phyloP scores from a whole-genome alignment of 331 rosid genomes.

The Acacia pycnantha region DNA sequence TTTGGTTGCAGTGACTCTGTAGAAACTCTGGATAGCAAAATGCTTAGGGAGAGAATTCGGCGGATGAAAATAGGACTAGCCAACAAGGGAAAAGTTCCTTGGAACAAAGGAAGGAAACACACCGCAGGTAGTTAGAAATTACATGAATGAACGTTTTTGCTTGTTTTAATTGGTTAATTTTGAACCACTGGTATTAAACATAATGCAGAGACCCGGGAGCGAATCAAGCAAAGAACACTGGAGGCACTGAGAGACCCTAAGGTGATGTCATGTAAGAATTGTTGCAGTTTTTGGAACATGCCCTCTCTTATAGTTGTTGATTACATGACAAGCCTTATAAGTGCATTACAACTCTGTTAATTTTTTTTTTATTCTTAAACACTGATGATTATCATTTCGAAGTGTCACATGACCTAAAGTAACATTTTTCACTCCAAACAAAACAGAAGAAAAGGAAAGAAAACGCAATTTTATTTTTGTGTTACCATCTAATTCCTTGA shows the following conservation, averaged over 20 bases:
- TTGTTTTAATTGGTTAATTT: slow-evolving; percentile 20
- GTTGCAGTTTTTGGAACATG: slow-evolving; percentile 30
- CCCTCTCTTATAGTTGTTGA: slow-evolving; percentile 11
- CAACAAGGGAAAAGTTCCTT: slow-evolving; percentile 83
- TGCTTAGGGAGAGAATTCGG: slow-evolving; percentile 62
- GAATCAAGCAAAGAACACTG: slow-evolving; percentile 66
- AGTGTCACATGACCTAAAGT: background rate
- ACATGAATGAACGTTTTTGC: slow-evolving; percentile 11
- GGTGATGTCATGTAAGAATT: slow-evolving; percentile 87
- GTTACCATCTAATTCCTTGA: slow-evolving; percentile 7
- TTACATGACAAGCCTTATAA: background rate
- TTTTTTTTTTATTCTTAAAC: background rate
- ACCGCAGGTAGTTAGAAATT: slow-evolving; percentile 56
- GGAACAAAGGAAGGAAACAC: slow-evolving; percentile 96
- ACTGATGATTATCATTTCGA: background rate
- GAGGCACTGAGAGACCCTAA: slow-evolving; percentile 85
- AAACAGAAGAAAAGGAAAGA: background rate
- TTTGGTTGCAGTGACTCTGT: slow-evolving; percentile 25
- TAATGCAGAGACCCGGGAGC: slow-evolving; percentile 68
- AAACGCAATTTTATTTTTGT: background rate
- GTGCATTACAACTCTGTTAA: slow-evolving; percentile 5
- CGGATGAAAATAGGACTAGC: slow-evolving; percentile 76
- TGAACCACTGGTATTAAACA: slow-evolving; percentile 7
- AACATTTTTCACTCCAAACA: background rate
- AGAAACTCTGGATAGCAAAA: slow-evolving; percentile 19